These are phyloP conservation scores for Apiospora aurea DNA, from an alignment of 2,329 filamentous ascomycete genomes.

Conservation along the genomic window DNA sequence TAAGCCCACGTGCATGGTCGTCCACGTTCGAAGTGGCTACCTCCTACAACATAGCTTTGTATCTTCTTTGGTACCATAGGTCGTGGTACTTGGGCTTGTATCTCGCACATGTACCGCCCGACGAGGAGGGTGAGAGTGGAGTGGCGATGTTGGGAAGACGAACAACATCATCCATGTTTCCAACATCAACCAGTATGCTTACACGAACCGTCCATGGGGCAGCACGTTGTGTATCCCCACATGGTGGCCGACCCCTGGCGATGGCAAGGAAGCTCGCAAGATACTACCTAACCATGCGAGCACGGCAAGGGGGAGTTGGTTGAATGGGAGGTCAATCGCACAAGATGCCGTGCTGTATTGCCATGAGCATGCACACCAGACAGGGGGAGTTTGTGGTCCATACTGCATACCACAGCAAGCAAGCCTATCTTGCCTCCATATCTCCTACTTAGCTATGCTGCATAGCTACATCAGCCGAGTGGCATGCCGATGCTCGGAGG, in stretches of 20 bases:
- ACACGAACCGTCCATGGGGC: constrained; percentile 1
- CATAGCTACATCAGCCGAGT: not conserved
- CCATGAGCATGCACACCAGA: not conserved
- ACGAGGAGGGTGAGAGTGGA: not conserved
- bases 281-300: not conserved
- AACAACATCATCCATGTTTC: not conserved
- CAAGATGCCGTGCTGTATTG: not conserved
- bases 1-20: not conserved
- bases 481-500: not conserved
- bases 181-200: constrained; percentile 2
- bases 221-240: not conserved
- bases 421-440: not conserved
- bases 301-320: not conserved
- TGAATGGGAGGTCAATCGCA: not conserved
- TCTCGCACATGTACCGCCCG: not conserved
- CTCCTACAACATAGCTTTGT: not conserved
- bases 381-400: not conserved
- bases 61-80: not conserved
- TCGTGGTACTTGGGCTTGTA: constrained; percentile 9
- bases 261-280: not conserved
- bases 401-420: constrained; percentile 4
- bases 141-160: not conserved
- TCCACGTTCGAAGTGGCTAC: not conserved
- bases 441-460: not conserved
- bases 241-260: not conserved